Evolutionary conservation across 106 monocot genomes (phyloP), one percentile per base, ranked within the genome.

Genomic region (Allium fistulosum): DNA sequence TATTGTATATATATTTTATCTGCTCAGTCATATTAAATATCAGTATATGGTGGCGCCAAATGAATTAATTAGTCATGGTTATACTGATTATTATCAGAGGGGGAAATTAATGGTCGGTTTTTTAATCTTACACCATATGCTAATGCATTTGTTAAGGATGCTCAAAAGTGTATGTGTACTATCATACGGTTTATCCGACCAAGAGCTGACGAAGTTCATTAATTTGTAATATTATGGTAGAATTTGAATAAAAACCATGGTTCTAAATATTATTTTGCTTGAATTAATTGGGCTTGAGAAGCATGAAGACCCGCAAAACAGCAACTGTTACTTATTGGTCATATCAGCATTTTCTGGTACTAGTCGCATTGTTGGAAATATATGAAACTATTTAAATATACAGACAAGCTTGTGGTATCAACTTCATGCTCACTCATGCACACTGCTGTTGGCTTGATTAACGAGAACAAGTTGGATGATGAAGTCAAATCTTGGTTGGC

Each of bases 391-490:
- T 15, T 55, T 55, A 12, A 12, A 11, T 55, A 11, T 55, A 57
- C 68, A 69, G 68, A 69, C 68, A 69, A 69, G 46, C 57, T 69
- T 56, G 68, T 69, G 26, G 68, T 69, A 1, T 69, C 68, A 57
- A 69, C 68, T 12, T 69, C 68, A 55, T 69, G 68, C 68, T 69
- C 68, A 4, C 68, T 69, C 7, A 69, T 69, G 68, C 68, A 69
- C 45, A 69, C 68, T 69, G 68, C 68, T 57, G 68, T 69, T 57
- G 68, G 57, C 57, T 69, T 69, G 68, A 46, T 69, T n/a, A 69
- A 69, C 10, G 68, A 69, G 57, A 69, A 56, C 7, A 69, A 69
- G 68, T 69, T 69, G 68, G 68, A 69, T 57, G 57, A 57, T 22
- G 68, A 69, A 69, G 57, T 69, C 68, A 69, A 69, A 46, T 69